phyloP scores from a whole-genome alignment of 306 rosid species.

The Trifolium pratense region DNA sequence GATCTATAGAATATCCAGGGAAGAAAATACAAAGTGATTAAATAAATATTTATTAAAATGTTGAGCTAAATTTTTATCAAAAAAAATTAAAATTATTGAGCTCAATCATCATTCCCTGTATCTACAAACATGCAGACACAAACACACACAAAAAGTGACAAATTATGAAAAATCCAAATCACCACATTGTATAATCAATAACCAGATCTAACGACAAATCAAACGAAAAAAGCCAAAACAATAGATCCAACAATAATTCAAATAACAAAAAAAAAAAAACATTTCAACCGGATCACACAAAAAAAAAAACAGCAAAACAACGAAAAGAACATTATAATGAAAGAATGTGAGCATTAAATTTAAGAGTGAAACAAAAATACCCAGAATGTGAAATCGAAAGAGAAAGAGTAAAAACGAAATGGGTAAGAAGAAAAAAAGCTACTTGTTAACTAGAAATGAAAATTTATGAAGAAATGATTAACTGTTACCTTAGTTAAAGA shows the following conservation, averaged over 20 bases:
- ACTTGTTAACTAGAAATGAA: background rate
- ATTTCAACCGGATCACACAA: background rate
- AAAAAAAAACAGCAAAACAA: background rate
- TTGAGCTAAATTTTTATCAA: background rate
- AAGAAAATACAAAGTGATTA: constrained; percentile 20
- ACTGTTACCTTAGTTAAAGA: constrained; percentile 42
- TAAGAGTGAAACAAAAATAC: background rate
- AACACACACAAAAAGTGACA: constrained; percentile 17
- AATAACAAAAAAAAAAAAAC: background rate
- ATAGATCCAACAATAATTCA: constrained; percentile 47
- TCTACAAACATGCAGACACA: constrained; percentile 20
- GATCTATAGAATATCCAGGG: constrained; percentile 15
- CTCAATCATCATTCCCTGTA: background rate
- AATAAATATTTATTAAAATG: background rate
- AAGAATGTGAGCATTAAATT: background rate
- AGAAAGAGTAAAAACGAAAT: background rate
- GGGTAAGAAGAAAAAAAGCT: constrained; percentile 18
- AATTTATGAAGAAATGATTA: background rate
- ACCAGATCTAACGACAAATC: constrained; percentile 50
- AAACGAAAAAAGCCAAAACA: constrained; percentile 35
- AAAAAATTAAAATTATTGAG: too few species aligned
- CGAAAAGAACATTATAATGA: background rate
- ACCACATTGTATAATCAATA: background rate
- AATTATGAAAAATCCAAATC: constrained; percentile 31
- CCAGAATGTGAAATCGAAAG: constrained; percentile 29